phyloP scores from a whole-genome alignment of 192 early-diverging fungal genomes.

The Gryganskiella cystojenkinii region DNA sequence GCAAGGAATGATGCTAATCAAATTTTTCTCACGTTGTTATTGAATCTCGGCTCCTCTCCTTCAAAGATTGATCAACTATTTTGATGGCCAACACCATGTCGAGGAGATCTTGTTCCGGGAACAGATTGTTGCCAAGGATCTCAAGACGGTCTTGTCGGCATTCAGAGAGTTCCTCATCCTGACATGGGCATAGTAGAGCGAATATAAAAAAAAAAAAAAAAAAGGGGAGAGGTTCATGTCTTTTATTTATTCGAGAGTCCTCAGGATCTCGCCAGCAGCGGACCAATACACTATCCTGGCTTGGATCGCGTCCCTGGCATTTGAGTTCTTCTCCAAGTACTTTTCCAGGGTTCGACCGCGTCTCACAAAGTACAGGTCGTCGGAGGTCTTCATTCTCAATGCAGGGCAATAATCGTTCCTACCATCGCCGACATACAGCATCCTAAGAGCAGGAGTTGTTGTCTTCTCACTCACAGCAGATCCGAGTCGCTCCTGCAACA shows the following conservation, averaged over 20 bases:
- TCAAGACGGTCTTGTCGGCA: slow-evolving; percentile 42
- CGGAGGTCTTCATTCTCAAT: slow-evolving; percentile 12
- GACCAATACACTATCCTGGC: slow-evolving; percentile 32
- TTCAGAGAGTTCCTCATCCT: slow-evolving; percentile 44
- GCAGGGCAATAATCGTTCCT: slow-evolving; percentile 51
- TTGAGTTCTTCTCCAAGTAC: slow-evolving; percentile 4
- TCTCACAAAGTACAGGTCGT: slow-evolving; percentile 36
- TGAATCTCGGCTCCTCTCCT: neutral
- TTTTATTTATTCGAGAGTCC: slow-evolving; percentile 6
- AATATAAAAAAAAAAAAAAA: no score
- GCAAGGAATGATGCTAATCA: neutral
- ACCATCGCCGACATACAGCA: slow-evolving; percentile 51
- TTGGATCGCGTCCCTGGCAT: slow-evolving; percentile 1
- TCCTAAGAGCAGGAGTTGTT: neutral
- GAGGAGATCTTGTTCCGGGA: slow-evolving; percentile 77
- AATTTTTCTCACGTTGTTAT: no score
- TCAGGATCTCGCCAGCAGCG: slow-evolving; percentile 13
- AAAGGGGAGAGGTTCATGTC: no score
- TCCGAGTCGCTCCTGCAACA: neutral
- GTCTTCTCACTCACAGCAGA: neutral
- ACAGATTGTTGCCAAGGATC: slow-evolving; percentile 47
- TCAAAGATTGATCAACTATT: slow-evolving; percentile 76
- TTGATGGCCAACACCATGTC: slow-evolving; percentile 79
- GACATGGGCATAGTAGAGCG: slow-evolving; percentile 33
- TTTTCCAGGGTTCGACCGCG: slow-evolving; percentile 23